These are phyloP conservation scores for Vanderwaltozyma polyspora DNA, from an alignment of 805 yeast genomes.

Conservation along the genomic window DNA sequence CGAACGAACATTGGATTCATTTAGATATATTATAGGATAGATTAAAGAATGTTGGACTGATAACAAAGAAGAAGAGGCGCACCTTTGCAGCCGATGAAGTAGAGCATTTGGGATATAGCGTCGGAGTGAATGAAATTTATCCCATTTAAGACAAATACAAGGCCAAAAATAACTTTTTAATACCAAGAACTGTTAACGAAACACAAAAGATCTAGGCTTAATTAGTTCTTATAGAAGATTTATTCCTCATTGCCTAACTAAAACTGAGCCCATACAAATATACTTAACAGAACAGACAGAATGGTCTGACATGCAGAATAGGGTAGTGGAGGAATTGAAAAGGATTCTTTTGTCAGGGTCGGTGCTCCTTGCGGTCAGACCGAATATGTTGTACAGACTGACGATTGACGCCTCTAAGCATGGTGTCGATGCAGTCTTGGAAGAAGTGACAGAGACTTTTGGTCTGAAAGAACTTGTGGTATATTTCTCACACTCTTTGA, in stretches of 20 bases:
- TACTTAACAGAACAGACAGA: neutral
- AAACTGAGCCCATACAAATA: slow-evolving; percentile 5
- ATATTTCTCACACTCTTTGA: slow-evolving; percentile 27
- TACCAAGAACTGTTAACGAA: slow-evolving; percentile 4
- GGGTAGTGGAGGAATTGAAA: slow-evolving; percentile 1
- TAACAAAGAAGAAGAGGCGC: slow-evolving; percentile 10
- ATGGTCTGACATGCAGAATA: slow-evolving; percentile 3
- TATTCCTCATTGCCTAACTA: slow-evolving; percentile 7
- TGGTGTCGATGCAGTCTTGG: slow-evolving; percentile 11
- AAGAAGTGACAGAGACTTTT: slow-evolving; percentile 5
- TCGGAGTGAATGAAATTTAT: slow-evolving; percentile 3
- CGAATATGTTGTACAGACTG: slow-evolving; percentile 1
- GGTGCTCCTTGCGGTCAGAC: slow-evolving; percentile 3
- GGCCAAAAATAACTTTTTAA: slow-evolving; percentile 7
- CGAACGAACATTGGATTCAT: slow-evolving; percentile 9
- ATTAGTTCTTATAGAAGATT: slow-evolving; percentile 10
- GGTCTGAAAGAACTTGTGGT: slow-evolving; percentile 7
- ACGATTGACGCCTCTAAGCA: slow-evolving; percentile 9
- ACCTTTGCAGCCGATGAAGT: slow-evolving; percentile 3
- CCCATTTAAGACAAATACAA: slow-evolving; percentile 9
- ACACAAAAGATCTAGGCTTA: slow-evolving; percentile 12
- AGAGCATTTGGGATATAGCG: slow-evolving; percentile 8
- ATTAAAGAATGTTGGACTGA: slow-evolving; percentile 2
- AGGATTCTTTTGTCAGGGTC: slow-evolving; percentile 1
- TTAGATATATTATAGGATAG: slow-evolving; percentile 5